Conservation (phyloP, 768 basidiomycete genomes). For the Trichaptum fuscoviolaceum region DNA sequence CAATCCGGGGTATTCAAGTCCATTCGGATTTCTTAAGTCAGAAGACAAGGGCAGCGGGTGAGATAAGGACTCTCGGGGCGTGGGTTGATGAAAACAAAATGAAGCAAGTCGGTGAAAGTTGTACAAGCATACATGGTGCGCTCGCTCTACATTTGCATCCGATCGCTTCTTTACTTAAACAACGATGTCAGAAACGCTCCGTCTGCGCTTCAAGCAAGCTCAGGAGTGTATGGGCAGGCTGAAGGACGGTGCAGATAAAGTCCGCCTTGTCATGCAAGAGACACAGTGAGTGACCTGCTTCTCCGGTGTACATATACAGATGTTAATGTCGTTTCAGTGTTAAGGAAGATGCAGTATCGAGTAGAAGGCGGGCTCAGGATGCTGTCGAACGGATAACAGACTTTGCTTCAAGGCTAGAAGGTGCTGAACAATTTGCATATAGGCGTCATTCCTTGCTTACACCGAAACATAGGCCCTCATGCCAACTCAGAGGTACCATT, state of each 20-base stretch:
- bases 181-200: conserved; percentile 48
- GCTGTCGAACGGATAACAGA: conserved; percentile 51
- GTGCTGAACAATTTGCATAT: conserved; percentile 24
- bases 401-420: conserved; percentile 46
- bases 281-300: conserved; percentile 34
- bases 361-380: conserved; percentile 53
- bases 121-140: conserved; percentile 63
- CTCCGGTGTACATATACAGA: background rate
- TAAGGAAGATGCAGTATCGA: conserved; percentile 55
- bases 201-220: conserved; percentile 44
- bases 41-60: conserved; percentile 61
- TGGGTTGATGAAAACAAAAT: conserved; percentile 78
- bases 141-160: conserved; percentile 9
- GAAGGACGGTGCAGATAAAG: conserved; percentile 52
- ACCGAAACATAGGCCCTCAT: conserved; percentile 32
- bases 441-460: conserved; percentile 6
- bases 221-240: conserved; percentile 50
- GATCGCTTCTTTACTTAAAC: background rate
- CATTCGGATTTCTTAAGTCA: conserved; percentile 74
- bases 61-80: conserved; percentile 67
- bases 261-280: conserved; percentile 45
- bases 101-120: conserved; percentile 72
- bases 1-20: conserved; percentile 60
- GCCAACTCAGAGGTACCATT: conserved; percentile 45
- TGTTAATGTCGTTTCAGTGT: conserved; percentile 32